Conservation (phyloP, 1,284 basidiomycete species). For the Apiotrichum siamense region DNA sequence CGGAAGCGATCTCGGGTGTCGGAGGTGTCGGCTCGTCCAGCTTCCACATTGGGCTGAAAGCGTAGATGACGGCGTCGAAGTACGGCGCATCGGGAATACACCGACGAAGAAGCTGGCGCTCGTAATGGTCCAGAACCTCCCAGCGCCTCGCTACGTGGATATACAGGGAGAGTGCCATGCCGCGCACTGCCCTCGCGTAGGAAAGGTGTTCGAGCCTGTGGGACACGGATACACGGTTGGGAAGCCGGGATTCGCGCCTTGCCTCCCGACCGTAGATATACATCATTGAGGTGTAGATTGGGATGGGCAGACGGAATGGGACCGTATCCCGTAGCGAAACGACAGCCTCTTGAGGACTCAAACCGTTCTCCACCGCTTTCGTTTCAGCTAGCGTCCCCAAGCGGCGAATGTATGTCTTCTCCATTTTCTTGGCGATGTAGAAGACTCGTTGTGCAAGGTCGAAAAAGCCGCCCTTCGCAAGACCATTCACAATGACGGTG, state of each 20-base stretch:
- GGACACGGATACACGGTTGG: neutral
- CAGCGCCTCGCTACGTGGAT: neutral
- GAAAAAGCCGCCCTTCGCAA: conserved; percentile 26
- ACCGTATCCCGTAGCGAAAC: neutral
- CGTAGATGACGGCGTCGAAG: conserved; percentile 18
- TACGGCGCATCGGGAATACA: conserved; percentile 14
- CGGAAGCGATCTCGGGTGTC: neutral
- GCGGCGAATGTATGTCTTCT: neutral
- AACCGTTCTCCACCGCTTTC: neutral
- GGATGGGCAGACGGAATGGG: conserved; percentile 18
- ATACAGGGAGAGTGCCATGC: conserved; percentile 7
- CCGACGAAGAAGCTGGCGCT: neutral
- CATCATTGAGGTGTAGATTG: conserved; percentile 29
- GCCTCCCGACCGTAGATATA: conserved; percentile 16
- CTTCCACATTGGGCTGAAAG: conserved; percentile 1
- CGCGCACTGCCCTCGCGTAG: conserved; percentile 3
- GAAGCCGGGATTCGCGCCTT: neutral
- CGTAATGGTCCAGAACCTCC: neutral
- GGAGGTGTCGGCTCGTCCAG: neutral
- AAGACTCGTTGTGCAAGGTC: conserved; percentile 35
- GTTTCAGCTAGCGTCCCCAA: neutral
- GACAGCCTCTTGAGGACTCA: neutral
- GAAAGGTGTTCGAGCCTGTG: neutral
- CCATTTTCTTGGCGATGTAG: conserved; percentile 17
- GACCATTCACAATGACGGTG: conserved; percentile 20